phyloP scores from a whole-genome alignment of 495 filamentous ascomycete species.

The Emericellopsis terricola region DNA sequence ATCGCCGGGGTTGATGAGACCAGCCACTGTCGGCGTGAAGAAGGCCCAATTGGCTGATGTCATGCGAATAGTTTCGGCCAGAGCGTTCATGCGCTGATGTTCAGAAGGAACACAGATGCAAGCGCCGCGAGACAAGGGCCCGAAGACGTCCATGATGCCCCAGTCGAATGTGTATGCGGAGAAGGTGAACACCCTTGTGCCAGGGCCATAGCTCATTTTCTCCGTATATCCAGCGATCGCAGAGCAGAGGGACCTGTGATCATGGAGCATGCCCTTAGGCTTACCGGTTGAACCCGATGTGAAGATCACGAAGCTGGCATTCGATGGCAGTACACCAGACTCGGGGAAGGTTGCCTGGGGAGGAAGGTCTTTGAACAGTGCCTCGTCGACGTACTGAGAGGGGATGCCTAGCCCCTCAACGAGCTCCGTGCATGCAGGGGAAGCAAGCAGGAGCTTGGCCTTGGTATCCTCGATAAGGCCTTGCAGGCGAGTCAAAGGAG shows the following conservation, averaged over 20 bases:
- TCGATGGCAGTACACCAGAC: neutral
- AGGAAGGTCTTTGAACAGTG: neutral
- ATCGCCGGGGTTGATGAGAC: slow-evolving; percentile 18
- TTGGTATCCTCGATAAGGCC: slow-evolving; percentile 20
- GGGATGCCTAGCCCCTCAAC: neutral
- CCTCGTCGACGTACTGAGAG: neutral
- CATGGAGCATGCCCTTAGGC: neutral
- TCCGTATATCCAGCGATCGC: slow-evolving; percentile 15
- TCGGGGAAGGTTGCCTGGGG: neutral
- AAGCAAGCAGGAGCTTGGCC: slow-evolving; percentile 27
- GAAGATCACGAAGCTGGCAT: neutral
- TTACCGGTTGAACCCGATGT: slow-evolving; percentile 1
- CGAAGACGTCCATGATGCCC: slow-evolving; percentile 29
- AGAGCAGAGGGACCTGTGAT: neutral
- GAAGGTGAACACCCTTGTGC: slow-evolving; percentile 30
- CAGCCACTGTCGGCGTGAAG: slow-evolving; percentile 24
- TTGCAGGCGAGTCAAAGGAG: slow-evolving; percentile 28
- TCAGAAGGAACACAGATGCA: slow-evolving; percentile 37
- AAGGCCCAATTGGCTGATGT: slow-evolving; percentile 31
- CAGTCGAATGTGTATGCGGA: slow-evolving; percentile 38
- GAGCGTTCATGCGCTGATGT: neutral
- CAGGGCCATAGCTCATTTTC: slow-evolving; percentile 18
- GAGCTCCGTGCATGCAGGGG: slow-evolving; percentile 5
- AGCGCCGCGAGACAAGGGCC: slow-evolving; percentile 33
- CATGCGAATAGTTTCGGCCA: slow-evolving; percentile 1